Conservation (phyloP, 257 asterid species). For the Solanum neorickii region DNA sequence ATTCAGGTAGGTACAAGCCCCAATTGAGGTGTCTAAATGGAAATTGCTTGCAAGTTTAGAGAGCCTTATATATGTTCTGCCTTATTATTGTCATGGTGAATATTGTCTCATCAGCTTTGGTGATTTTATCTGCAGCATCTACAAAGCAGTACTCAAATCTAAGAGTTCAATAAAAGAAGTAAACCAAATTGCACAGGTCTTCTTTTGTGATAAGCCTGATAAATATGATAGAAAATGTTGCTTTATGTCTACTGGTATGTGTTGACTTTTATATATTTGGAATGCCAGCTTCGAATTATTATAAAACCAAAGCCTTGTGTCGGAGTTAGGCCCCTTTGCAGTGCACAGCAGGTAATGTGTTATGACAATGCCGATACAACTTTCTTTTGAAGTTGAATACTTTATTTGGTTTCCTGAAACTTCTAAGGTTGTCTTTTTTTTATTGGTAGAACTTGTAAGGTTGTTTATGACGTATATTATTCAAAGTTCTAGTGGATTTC, state of each 20-base stretch:
- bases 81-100: neutral
- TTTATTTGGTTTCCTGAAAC: neutral
- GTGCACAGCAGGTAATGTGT: constrained; percentile 61
- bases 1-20: neutral
- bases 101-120: neutral
- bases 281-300: constrained; percentile 64
- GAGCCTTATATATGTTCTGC: neutral
- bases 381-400: neutral
- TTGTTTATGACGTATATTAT: neutral
- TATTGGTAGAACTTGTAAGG: neutral
- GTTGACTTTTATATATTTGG: constrained; percentile 11
- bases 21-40: neutral
- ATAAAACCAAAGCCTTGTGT: constrained; percentile 73
- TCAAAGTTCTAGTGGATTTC: neutral
- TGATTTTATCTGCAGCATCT: constrained; percentile 23
- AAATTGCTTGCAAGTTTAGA: neutral
- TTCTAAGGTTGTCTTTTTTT: neutral
- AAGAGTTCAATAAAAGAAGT: constrained; percentile 42
- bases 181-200: constrained; percentile 85
- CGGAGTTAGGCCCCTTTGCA: constrained; percentile 88
- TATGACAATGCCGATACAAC: neutral
- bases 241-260: neutral
- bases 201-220: constrained; percentile 1
- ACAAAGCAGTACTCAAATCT: constrained; percentile 24
- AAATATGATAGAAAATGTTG: neutral